Conservation (phyloP, 331 rosid species). For the Acacia pycnantha region DNA sequence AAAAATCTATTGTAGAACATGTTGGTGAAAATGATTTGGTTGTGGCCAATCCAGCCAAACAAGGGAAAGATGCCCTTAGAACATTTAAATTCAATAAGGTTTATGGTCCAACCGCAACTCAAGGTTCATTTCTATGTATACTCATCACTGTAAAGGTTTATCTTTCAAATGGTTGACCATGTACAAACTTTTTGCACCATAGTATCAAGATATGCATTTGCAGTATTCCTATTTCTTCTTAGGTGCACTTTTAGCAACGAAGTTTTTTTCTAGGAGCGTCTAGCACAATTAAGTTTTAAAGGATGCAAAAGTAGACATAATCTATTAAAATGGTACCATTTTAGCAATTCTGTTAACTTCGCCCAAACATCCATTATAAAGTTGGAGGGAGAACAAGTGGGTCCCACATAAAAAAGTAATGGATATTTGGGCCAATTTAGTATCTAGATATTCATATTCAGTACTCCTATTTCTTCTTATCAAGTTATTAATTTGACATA, state of each 20-base stretch:
- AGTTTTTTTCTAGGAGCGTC: too few species aligned
- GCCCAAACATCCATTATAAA: too few species aligned
- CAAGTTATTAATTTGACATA: background rate
- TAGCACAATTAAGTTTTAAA: too few species aligned
- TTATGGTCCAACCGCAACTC: slow-evolving; percentile 63
- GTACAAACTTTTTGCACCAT: background rate
- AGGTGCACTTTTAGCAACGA: too few species aligned
- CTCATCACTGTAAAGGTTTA: slow-evolving; percentile 11
- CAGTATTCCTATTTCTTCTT: background rate
- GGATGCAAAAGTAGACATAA: too few species aligned
- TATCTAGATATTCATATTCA: too few species aligned
- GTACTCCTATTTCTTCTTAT: background rate
- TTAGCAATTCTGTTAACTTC: too few species aligned
- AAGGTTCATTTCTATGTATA: slow-evolving; percentile 62
- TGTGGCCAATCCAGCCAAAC: slow-evolving; percentile 68
- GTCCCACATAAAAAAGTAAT: too few species aligned
- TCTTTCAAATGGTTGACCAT: background rate
- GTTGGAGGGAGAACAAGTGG: too few species aligned
- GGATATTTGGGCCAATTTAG: too few species aligned
- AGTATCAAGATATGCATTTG: background rate
- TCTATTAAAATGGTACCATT: too few species aligned
- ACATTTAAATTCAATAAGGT: slow-evolving; percentile 79
- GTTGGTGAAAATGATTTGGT: slow-evolving; percentile 70
- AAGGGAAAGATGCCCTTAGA: slow-evolving; percentile 71
- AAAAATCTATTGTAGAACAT: slow-evolving; percentile 48